Evolutionary conservation across 2,329 filamentous ascomycete genomes (phyloP).

Genomic region (Hymenotorrendiella dingleyae): DNA sequence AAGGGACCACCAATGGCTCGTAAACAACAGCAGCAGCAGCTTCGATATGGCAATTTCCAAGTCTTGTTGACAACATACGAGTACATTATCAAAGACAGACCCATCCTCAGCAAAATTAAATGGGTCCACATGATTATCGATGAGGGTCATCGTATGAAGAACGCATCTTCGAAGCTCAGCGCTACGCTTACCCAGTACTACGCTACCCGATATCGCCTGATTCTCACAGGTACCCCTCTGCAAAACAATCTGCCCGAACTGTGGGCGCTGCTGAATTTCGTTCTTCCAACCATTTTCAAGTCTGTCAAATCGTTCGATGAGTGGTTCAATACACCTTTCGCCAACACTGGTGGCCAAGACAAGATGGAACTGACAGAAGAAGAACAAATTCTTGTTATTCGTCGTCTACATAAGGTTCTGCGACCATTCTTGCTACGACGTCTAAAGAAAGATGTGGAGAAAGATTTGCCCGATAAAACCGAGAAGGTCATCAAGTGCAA

Average conservation of each 20-base stretch:
- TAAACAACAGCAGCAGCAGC: conserved; percentile 87
- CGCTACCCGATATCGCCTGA: conserved; percentile 87
- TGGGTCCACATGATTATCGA: conserved; percentile 99
- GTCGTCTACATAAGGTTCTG: conserved; percentile 94
- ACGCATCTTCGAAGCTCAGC: conserved; percentile 90
- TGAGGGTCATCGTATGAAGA: conserved; percentile 99
- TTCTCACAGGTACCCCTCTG: conserved; percentile 92
- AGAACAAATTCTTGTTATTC: conserved; percentile 97
- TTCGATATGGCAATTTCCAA: conserved; percentile 92
- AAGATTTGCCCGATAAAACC: conserved; percentile 97
- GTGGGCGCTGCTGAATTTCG: conserved; percentile 98
- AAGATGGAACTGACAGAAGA: conserved; percentile 99
- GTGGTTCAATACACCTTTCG: conserved; percentile 99
- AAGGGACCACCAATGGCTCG: conserved; percentile 87
- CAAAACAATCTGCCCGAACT: conserved; percentile 96
- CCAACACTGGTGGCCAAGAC: conserved; percentile 95
- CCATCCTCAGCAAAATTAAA: conserved; percentile 94
- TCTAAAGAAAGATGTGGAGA: conserved; percentile 99
- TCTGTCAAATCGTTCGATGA: conserved; percentile 98
- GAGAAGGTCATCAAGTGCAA: conserved; percentile 99
- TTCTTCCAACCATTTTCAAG: conserved; percentile 97
- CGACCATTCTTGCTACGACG: conserved; percentile 95
- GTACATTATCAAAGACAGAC: conserved; percentile 98
- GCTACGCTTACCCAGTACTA: conserved; percentile 95
- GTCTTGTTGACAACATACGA: conserved; percentile 97